phyloP scores from a whole-genome alignment of 306 rosid species.

The Ceratonia siliqua region DNA sequence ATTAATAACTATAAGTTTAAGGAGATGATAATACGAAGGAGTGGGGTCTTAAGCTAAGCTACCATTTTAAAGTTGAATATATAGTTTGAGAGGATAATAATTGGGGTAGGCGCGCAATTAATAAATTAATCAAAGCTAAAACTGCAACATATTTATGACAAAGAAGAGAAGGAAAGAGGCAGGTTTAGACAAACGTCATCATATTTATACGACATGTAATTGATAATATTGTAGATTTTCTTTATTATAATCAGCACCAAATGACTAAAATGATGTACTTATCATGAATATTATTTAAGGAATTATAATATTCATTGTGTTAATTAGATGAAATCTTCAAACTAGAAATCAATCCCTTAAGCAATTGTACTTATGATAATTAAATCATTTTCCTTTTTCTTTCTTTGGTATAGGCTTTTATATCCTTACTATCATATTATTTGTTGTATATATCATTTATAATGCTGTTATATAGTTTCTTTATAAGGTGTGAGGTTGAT shows the following conservation, averaged over 20 bases:
- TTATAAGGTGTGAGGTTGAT: not conserved
- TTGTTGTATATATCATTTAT: too few relatives aligned
- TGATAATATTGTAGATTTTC: not conserved
- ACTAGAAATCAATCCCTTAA: not conserved
- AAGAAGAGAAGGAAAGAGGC: not conserved
- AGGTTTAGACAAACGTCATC: conserved; percentile 19
- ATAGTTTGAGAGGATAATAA: not conserved
- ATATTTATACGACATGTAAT: conserved; percentile 8
- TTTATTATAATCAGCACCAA: conserved; percentile 17
- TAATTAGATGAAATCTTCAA: not conserved
- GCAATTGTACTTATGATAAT: not conserved
- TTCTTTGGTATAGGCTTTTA: not conserved
- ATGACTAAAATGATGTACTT: conserved; percentile 36
- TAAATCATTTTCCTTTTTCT: too few relatives aligned
- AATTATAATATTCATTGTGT: not conserved
- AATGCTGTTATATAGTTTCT: not conserved
- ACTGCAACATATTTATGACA: too few relatives aligned
- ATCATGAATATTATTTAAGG: conserved; percentile 32
- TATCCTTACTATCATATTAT: not conserved
- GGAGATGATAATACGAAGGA: too few relatives aligned
- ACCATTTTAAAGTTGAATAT: too few relatives aligned
- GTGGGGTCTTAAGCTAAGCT: too few relatives aligned
- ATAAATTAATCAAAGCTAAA: not conserved
- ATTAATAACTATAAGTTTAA: too few relatives aligned
- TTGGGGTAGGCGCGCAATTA: not conserved